Percentiles rank a stretch among this genome's conserved stretches.
phyloP scores from a whole-genome alignment of 106 monocot species.

The Dioscorea zingiberensis region DNA sequence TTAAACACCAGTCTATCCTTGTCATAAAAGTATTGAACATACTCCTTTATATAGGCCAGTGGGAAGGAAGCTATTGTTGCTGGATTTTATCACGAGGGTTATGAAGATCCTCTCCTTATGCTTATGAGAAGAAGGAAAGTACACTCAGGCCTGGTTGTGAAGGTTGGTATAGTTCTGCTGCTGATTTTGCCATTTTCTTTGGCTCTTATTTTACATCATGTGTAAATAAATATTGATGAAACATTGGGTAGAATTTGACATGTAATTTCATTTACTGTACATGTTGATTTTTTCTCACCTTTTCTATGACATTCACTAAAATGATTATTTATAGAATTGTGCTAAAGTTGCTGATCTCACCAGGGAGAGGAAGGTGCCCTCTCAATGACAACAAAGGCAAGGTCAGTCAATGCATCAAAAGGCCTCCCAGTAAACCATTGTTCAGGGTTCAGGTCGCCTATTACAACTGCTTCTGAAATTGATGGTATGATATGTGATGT shows the following conservation, averaged over 20 bases:
- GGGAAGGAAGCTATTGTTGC: conserved; percentile 86
- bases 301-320: too few species aligned
- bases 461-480: conserved; percentile 19
- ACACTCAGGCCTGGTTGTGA: conserved; percentile 89
- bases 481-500: conserved; percentile 45
- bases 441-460: conserved; percentile 67
- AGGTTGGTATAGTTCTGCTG: conserved; percentile 26
- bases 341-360: neutral
- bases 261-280: too few species aligned
- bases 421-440: conserved; percentile 92
- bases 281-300: too few species aligned
- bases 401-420: conserved; percentile 77
- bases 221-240: too few species aligned
- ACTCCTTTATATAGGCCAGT: conserved; percentile 39
- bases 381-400: conserved; percentile 88
- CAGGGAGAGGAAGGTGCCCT: conserved; percentile 98
- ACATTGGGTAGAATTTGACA: too few species aligned
- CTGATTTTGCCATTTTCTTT: too few species aligned
- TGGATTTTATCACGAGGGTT: conserved; percentile 91
- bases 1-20: too few species aligned
- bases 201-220: too few species aligned
- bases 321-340: too few species aligned
- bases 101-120: conserved; percentile 93
- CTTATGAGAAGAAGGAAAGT: conserved; percentile 95
- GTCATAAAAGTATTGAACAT: too few species aligned